Evolutionary conservation across 306 rosid species (phyloP), one percentile per base, ranked within the genome.

Genomic region (Chamaecrista fasciculata): DNA sequence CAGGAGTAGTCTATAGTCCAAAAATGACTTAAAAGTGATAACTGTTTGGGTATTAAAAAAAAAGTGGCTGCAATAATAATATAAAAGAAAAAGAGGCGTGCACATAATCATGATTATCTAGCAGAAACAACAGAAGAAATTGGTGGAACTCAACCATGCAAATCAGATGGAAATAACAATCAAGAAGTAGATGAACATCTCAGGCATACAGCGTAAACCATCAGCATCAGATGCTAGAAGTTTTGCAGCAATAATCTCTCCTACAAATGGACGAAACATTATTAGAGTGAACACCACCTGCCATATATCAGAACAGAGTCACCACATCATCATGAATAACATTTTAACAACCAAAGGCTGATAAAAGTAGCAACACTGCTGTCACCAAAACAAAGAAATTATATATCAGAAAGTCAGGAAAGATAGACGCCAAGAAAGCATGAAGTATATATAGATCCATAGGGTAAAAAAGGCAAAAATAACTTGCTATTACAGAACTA

Each of bases 191-290:
- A 63, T 39, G 55, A 33, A 62, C 39, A 31, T 23, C 6, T 11
- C 66, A 52, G 52, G 79, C 87, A 63, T 76, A 85, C 89, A 65
- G 56, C 83, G 85, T 71, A 91, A 66, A 62, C 91, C 91, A 40
- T 78, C 72, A 29, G 77, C 84, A 69, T 85, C 72, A 29, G 95
- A 86, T 37, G 83, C 76, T 72, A 78, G 69, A 56, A 92, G 80
- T 67, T 77, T 87, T 52, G 89, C 95, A 34, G 76, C 23, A 71
- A 92, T 83, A 49, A 87, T 73, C 77, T 92, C 96, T 79, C 95
- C 96, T 4, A 56, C 82, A 74, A 79, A 84, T 58, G 98, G 95
- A 71, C 91, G 88, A 65, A 89, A 89, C 89, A 87, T 69, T 61
- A 91, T 71, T 75, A 89, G 56, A 66, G 82, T 86, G 66, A 86